A percentile compares a stretch with the other conserved stretches of the same genome.
phyloP scores from a whole-genome alignment of 2,329 filamentous ascomycete species.

The Tothia fuscella region DNA sequence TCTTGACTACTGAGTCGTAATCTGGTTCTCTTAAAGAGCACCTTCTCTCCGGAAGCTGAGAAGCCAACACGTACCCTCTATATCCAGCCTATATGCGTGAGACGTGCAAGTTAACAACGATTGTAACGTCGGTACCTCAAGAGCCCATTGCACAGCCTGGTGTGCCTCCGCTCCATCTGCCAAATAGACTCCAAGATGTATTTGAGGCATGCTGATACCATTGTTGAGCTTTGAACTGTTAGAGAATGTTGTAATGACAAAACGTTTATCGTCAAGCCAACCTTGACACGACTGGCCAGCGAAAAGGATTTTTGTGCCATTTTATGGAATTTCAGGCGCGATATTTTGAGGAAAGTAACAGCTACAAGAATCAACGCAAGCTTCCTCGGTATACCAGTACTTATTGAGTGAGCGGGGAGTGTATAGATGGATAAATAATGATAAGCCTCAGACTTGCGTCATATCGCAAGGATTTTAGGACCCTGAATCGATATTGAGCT shows the following conservation, averaged over 20 bases:
- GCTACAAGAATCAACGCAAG: no score
- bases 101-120: neutral
- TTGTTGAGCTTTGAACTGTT: constrained; percentile 38
- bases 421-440: no score
- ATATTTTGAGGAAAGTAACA: no score
- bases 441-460: no score
- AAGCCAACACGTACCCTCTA: constrained; percentile 28
- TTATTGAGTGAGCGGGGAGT: no score
- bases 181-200: constrained; percentile 65
- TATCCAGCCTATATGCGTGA: constrained; percentile 29
- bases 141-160: constrained; percentile 44
- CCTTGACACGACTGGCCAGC: constrained; percentile 32
- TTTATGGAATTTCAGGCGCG: no score
- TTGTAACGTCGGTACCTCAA: constrained; percentile 40
- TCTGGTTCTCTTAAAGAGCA: constrained; percentile 4
- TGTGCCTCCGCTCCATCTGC: constrained; percentile 51
- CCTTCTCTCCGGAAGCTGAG: no score
- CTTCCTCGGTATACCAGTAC: no score
- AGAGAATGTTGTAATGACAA: neutral
- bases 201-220: constrained; percentile 54
- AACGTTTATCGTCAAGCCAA: constrained; percentile 13
- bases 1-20: no score
- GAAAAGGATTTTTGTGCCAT: no score
- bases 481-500: no score
- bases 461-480: no score